Evolutionary conservation across 2,329 filamentous ascomycete genomes (phyloP).

Genomic region (Colletotrichum coccodes): DNA sequence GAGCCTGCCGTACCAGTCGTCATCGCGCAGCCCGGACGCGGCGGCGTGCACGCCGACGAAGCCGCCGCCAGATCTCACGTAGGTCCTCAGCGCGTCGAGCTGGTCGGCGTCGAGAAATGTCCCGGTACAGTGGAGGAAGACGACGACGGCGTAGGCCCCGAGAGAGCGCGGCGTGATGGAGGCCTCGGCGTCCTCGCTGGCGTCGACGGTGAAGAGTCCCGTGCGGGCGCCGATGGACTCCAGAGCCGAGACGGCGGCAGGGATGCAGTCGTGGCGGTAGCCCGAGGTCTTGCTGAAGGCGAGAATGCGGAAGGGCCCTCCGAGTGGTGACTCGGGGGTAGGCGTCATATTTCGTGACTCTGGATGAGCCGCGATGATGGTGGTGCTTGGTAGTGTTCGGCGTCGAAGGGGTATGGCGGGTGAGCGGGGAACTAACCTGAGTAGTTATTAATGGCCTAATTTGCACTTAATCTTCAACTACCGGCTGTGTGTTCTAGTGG

Average conservation of each 20-base stretch:
- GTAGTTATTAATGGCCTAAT: neutral
- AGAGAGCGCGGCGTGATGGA: conserved; percentile 43
- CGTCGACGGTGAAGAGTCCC: conserved; percentile 42
- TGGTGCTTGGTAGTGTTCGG: neutral
- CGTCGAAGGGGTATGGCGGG: neutral
- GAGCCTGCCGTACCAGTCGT: conserved; percentile 49
- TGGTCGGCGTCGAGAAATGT: conserved; percentile 44
- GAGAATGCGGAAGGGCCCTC: conserved; percentile 42
- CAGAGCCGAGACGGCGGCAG: conserved; percentile 46
- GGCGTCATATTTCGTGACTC: neutral
- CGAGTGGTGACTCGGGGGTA: rapidly evolving
- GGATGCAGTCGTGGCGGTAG: conserved; percentile 52
- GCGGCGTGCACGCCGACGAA: conserved; percentile 54
- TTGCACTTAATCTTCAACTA: rapidly evolving
- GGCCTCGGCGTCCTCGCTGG: conserved; percentile 47
- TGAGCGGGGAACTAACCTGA: neutral
- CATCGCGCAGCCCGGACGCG: conserved; percentile 43
- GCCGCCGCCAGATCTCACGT: conserved; percentile 47
- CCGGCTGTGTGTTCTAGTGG: conserved; percentile 28
- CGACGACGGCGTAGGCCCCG: conserved; percentile 45
- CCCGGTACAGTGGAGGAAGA: conserved; percentile 52
- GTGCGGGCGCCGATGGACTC: conserved; percentile 40
- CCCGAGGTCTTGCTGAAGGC: conserved; percentile 50
- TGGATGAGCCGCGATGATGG: neutral
- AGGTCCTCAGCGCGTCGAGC: conserved; percentile 44